Base-by-base conservation (phyloP, 257 asterid species). In the Solanum neorickii region DNA sequence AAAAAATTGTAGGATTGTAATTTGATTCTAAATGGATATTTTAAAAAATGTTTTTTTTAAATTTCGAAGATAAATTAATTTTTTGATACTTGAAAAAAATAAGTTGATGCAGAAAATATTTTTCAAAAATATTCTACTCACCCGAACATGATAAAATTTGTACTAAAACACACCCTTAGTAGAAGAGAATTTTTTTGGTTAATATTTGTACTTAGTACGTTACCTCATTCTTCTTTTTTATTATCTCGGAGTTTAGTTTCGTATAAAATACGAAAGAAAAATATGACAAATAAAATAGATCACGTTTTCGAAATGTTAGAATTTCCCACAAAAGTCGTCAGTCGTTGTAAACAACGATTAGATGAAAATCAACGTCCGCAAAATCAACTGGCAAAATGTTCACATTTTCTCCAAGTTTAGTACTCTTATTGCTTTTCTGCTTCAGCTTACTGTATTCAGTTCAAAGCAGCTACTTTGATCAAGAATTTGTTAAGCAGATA, bases 401-500 rank as follows among this genome's bases (percentile, higher is more conserved):
- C 70, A 11, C 29, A 20, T 4, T 72, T n/a, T 46, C 88, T 84
- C 86, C 87, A 11, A 42, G 77, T 52, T 59, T 86, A 80, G 9
- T 42, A 76, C 42, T 83, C 75, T 11, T 56, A 65, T 49, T 88
- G 83, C 83, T 91, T 12, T 7, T 89, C 31, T 47, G 88, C 87
- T 23, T 90, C 83, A 77, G 42, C 72, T 73, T 65, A 56, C 33
- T 68, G 7, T 65, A 82, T 18, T 52, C 86, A 68, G 33, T 66
- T 42, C 82, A 56, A 37, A 69, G 86, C 9, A 86, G 76, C 21
- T 27, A 83, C 41, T 49, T 68, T 47, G 86, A 60, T 82, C 88
- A 91, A 89, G 93, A 91, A 42, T 91, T 88, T 72, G 92, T 93
- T 9, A 87, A 76, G 12, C 89, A 91, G 89, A 83, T 94, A 88